Evolutionary conservation across 1,284 basidiomycete species (phyloP).

Genomic region (Meripilus lineatus): DNA sequence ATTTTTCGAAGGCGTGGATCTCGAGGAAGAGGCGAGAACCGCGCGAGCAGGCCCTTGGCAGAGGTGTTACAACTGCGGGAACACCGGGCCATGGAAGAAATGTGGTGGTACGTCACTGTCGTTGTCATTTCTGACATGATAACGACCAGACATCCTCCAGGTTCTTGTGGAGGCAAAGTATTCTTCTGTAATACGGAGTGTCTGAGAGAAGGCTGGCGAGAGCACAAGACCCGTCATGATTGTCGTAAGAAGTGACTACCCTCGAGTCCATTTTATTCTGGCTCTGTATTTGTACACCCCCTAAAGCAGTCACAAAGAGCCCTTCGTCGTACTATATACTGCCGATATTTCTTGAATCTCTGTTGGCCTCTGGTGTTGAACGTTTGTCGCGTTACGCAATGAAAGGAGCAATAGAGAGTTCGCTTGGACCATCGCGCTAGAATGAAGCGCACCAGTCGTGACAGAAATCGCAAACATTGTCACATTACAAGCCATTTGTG

Average conservation of each 20-base stretch:
- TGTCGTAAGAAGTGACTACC: conserved; percentile 18
- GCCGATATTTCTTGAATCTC: no score
- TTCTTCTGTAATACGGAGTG: conserved; percentile 27
- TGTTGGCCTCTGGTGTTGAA: no score
- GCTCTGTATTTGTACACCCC: no score
- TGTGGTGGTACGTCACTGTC: conserved; percentile 29
- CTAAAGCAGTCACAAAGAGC: no score
- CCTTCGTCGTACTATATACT: no score
- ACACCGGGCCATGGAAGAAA: conserved; percentile 34
- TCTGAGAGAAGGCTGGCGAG: conserved; percentile 26
- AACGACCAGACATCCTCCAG: conserved; percentile 9
- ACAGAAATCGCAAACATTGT: no score
- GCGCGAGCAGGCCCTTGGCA: conserved; percentile 37
- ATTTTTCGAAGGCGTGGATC: conserved; percentile 30
- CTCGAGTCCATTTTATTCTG: no score
- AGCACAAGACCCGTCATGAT: conserved; percentile 23
- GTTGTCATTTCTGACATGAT: not conserved
- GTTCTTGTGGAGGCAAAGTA: conserved; percentile 22
- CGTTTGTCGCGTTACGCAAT: no score
- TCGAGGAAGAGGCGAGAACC: conserved; percentile 32
- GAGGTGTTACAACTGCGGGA: conserved; percentile 36
- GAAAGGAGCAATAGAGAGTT: no score
- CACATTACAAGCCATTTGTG: no score
- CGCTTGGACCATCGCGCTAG: no score
- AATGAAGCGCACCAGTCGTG: no score